phyloP scores from a whole-genome alignment of 768 basidiomycete species.

The Cantharellus cinnabarinus region DNA sequence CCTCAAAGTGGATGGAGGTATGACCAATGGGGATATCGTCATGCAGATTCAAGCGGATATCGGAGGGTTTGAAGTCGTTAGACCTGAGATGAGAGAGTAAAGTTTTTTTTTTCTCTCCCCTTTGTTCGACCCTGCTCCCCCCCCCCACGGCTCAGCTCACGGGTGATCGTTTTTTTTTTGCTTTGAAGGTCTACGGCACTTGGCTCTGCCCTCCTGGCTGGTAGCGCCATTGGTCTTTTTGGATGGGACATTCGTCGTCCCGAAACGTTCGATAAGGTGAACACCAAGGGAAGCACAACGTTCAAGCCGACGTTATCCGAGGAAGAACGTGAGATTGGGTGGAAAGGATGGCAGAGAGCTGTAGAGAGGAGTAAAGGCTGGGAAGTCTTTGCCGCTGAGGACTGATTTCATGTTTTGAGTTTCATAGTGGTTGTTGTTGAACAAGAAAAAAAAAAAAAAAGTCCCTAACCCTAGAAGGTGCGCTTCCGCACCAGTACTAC shows the following conservation, averaged over 20 bases:
- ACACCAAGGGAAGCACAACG: slow-evolving; percentile 54
- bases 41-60: slow-evolving; percentile 77
- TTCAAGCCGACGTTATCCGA: slow-evolving; percentile 42
- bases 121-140: too few species aligned
- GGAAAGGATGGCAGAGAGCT: slow-evolving; percentile 74
- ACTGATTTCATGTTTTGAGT: not conserved
- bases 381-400: slow-evolving; percentile 22
- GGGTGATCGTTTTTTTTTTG: not conserved
- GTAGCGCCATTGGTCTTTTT: slow-evolving; percentile 65
- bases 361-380: slow-evolving; percentile 68
- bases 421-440: not conserved
- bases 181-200: slow-evolving; percentile 71
- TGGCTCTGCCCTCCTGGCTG: slow-evolving; percentile 86
- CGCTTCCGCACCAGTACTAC: too few species aligned
- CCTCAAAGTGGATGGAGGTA: slow-evolving; percentile 94
- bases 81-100: slow-evolving; percentile 93
- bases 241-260: slow-evolving; percentile 83
- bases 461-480: not conserved
- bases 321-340: slow-evolving; percentile 38
- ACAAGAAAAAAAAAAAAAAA: not conserved
- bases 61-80: slow-evolving; percentile 76
- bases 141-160: not conserved
- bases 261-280: slow-evolving; percentile 66
- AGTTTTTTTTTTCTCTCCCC: slow-evolving; percentile 15
- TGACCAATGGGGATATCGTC: slow-evolving; percentile 83